These are phyloP conservation scores for Candida xyloterini DNA, from an alignment of 805 yeast genomes.

Conservation along the genomic window DNA sequence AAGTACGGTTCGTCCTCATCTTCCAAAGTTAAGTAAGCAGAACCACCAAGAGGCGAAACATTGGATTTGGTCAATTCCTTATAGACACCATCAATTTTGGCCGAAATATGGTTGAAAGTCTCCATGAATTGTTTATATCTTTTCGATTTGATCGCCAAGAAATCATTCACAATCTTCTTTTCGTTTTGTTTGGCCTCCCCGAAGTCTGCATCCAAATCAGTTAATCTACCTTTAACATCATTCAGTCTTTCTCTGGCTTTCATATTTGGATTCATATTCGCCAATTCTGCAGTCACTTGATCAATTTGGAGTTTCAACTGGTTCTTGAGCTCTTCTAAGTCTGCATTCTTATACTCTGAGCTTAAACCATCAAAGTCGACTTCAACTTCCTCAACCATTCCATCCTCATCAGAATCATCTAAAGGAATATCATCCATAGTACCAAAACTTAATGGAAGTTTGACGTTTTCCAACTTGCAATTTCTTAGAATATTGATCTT, in stretches of 20 bases:
- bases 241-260: constrained; percentile 74
- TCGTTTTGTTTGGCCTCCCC: constrained; percentile 60
- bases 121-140: constrained; percentile 64
- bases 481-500: constrained; percentile 59
- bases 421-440: constrained; percentile 60
- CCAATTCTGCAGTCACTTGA: constrained; percentile 36
- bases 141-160: constrained; percentile 53
- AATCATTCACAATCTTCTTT: constrained; percentile 48
- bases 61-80: constrained; percentile 77
- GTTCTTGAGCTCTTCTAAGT: constrained; percentile 22
- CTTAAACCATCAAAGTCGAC: constrained; percentile 52
- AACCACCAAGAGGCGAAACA: constrained; percentile 80
- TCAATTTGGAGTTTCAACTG: constrained; percentile 35
- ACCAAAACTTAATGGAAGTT: constrained; percentile 61
- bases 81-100: constrained; percentile 70
- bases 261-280: constrained; percentile 68
- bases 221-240: constrained; percentile 61
- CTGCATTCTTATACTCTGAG: constrained; percentile 39
- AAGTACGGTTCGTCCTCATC: constrained; percentile 87
- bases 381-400: constrained; percentile 43
- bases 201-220: constrained; percentile 63
- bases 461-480: constrained; percentile 70
- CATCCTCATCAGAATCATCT: constrained; percentile 43
- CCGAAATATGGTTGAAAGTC: constrained; percentile 76
- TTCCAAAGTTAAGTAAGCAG: constrained; percentile 84